phyloP scores from a whole-genome alignment of 83 land plant genomes.

The Diphasiastrum complanatum region DNA sequence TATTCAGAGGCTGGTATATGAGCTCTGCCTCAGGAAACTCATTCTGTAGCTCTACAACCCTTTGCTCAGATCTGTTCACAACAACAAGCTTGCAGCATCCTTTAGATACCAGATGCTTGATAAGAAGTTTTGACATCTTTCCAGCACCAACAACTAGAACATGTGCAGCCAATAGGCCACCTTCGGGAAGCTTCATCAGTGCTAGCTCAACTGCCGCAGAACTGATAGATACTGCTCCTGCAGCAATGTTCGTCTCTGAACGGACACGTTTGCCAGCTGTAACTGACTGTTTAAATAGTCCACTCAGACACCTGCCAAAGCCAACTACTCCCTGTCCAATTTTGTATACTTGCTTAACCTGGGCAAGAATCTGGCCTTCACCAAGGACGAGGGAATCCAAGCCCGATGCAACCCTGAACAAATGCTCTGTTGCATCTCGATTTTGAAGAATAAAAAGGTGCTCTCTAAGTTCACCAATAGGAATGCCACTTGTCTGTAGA shows the following conservation, averaged over 20 bases:
- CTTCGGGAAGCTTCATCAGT: neutral
- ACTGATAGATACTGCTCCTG: conserved; percentile 11
- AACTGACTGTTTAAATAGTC: conserved; percentile 7
- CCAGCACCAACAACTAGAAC: conserved; percentile 7
- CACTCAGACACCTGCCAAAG: conserved; percentile 3
- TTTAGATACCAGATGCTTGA: too few species aligned
- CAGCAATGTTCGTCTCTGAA: conserved; percentile 9
- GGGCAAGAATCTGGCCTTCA: too few species aligned
- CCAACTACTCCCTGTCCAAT: conserved; percentile 7
- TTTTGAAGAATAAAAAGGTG: conserved; percentile 8
- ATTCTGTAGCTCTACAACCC: neutral
- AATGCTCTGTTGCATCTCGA: too few species aligned
- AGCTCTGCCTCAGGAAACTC: conserved; percentile 8
- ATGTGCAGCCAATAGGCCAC: neutral
- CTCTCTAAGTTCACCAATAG: neutral
- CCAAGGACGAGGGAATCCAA: too few species aligned
- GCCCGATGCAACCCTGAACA: too few species aligned
- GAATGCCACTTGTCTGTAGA: conserved; percentile 4
- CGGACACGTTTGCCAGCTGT: conserved; percentile 13
- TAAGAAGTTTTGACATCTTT: too few species aligned
- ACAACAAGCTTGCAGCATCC: too few species aligned
- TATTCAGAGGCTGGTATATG: conserved; percentile 10
- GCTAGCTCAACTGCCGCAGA: conserved; percentile 15
- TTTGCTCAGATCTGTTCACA: too few species aligned
- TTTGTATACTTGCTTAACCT: conserved; percentile 9